phyloP scores from a whole-genome alignment of 257 asterid species.

The Fraxinus americana region DNA sequence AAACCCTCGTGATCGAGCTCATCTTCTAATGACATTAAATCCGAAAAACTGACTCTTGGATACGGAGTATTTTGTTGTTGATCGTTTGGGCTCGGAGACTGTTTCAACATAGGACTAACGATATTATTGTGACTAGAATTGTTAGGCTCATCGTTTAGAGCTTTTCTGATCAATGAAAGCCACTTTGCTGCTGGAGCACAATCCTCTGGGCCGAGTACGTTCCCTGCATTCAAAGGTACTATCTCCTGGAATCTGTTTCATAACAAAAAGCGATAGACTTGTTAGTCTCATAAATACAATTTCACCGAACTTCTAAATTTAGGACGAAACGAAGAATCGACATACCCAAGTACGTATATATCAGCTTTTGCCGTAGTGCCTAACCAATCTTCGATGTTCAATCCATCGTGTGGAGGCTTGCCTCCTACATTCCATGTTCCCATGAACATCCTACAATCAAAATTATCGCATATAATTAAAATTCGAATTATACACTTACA shows the following conservation, averaged over 20 bases:
- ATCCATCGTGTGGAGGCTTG: slow-evolving; percentile 62
- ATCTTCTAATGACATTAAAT: slow-evolving; percentile 43
- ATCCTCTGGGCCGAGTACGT: slow-evolving; percentile 76
- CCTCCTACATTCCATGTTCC: slow-evolving; percentile 99
- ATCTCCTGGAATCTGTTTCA: slow-evolving; percentile 79
- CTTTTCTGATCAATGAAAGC: slow-evolving; percentile 60
- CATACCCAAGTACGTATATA: slow-evolving; percentile 86
- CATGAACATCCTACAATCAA: slow-evolving; percentile 63
- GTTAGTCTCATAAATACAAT: too few species aligned
- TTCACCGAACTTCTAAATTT: too few species aligned
- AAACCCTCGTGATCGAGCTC: slow-evolving; percentile 22
- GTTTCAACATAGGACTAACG: slow-evolving; percentile 18
- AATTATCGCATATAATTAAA: too few species aligned
- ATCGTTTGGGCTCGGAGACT: slow-evolving; percentile 19
- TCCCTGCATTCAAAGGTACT: slow-evolving; percentile 87
- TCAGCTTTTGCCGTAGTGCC: slow-evolving; percentile 59
- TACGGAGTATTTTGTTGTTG: slow-evolving; percentile 20
- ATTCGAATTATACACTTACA: too few species aligned
- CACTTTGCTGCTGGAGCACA: slow-evolving; percentile 71
- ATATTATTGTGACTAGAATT: not conserved
- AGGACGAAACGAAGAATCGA: not conserved
- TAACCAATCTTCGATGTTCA: slow-evolving; percentile 70
- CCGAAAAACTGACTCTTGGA: slow-evolving; percentile 59
- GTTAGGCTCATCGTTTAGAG: slow-evolving; percentile 43
- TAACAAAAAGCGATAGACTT: too few species aligned